These are phyloP conservation scores for Thamnidium elegans DNA, from an alignment of 192 early-diverging fungal species.

Conservation along the genomic window DNA sequence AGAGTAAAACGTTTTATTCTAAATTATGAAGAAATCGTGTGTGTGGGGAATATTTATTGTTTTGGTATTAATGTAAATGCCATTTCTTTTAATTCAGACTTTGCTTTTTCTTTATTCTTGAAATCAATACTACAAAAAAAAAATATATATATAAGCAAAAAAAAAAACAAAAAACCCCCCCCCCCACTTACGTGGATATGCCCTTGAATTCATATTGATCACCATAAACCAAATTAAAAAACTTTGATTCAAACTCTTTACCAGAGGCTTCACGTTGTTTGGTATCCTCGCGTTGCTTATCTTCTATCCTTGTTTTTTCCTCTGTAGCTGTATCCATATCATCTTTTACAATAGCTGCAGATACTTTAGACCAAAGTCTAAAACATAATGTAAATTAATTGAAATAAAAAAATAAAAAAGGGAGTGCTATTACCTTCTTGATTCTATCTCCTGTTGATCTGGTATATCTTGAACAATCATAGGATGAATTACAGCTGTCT, in stretches of 20 bases:
- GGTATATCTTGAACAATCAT: constrained; percentile 68
- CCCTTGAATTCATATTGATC: constrained; percentile 26
- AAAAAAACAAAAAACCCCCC: neutral
- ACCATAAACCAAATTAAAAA: constrained; percentile 31
- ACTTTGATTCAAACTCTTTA: constrained; percentile 23
- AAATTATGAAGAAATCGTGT: too few relatives aligned
- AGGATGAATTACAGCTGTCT: constrained; percentile 57
- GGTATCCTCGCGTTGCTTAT: constrained; percentile 61
- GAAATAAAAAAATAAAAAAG: neutral
- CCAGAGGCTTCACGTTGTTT: constrained; percentile 21
- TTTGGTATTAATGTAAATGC: constrained; percentile 5
- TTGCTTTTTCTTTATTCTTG: constrained; percentile 9
- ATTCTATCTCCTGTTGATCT: constrained; percentile 84
- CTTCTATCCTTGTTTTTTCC: constrained; percentile 71
- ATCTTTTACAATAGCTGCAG: constrained; percentile 57
- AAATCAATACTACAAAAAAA: constrained; percentile 12
- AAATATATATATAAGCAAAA: neutral
- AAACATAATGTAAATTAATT: neutral
- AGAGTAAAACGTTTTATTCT: neutral
- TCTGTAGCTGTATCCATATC: constrained; percentile 67
- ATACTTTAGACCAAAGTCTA: constrained; percentile 72
- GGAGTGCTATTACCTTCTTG: constrained; percentile 52
- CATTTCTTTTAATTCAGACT: constrained; percentile 1
- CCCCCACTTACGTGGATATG: constrained; percentile 15
- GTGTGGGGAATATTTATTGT: neutral